A percentile compares a stretch with the other conserved stretches of the same genome.
These are phyloP conservation scores for Trichoderma virens DNA, from an alignment of 495 filamentous ascomycete species.

Conservation along the genomic window DNA sequence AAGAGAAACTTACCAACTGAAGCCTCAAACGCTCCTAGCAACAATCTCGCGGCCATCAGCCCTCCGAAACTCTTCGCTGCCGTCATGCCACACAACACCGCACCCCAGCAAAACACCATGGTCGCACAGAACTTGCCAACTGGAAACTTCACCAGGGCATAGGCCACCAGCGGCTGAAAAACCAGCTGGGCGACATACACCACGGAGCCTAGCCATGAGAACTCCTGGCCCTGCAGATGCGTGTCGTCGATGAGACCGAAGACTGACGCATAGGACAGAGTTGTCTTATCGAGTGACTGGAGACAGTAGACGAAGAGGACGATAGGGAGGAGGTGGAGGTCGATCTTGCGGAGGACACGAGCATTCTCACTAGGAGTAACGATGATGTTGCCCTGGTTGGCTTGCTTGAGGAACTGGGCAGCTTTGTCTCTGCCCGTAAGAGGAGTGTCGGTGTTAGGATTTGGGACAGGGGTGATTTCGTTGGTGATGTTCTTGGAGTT, in stretches of 20 bases:
- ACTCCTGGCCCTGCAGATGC: constrained; percentile 19
- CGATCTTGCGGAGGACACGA: constrained; percentile 21
- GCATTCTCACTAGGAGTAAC: constrained; percentile 34
- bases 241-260: constrained; percentile 22
- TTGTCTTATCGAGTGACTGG: constrained; percentile 35
- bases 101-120: constrained; percentile 22
- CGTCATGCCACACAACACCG: constrained; percentile 20
- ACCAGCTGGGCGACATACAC: constrained; percentile 24
- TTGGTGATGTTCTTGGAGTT: neutral
- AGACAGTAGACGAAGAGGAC: constrained; percentile 35
- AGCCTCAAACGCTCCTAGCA: constrained; percentile 26
- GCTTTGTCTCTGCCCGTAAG: constrained; percentile 29
- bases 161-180: constrained; percentile 22
- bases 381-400: constrained; percentile 30
- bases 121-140: constrained; percentile 23
- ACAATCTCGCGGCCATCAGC: constrained; percentile 23
- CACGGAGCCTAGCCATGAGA: constrained; percentile 23
- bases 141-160: constrained; percentile 30
- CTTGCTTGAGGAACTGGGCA: constrained; percentile 30
- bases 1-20: neutral
- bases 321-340: constrained; percentile 30
- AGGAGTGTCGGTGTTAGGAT: constrained; percentile 9
- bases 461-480: neutral
- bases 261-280: constrained; percentile 28
- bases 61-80: constrained; percentile 27